Conservation (phyloP, 2,329 filamentous ascomycete genomes). For the Emmonsiellopsis sp. region DNA sequence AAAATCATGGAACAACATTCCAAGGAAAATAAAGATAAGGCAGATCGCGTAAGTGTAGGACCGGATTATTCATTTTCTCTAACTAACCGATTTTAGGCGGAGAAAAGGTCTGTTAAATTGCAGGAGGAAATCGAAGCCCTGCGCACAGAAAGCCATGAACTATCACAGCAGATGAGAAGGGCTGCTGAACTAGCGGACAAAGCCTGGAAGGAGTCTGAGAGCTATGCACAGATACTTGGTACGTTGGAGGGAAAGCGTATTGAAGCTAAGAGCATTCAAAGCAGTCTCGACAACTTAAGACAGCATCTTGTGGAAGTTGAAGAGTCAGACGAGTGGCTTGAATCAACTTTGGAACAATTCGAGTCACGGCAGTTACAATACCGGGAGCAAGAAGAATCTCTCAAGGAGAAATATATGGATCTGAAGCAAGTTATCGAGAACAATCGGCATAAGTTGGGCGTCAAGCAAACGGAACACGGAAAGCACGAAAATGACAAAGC, state of each 20-base stretch:
- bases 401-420: slow-evolving; percentile 56
- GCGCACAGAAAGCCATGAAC: slow-evolving; percentile 52
- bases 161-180: slow-evolving; percentile 38
- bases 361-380: slow-evolving; percentile 63
- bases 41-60: slow-evolving; percentile 48
- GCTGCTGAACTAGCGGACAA: slow-evolving; percentile 47
- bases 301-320: slow-evolving; percentile 65
- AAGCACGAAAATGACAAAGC: slow-evolving; percentile 79
- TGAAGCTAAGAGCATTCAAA: slow-evolving; percentile 60
- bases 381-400: slow-evolving; percentile 52
- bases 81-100: slow-evolving; percentile 29
- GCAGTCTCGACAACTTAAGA: slow-evolving; percentile 61
- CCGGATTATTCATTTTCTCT: background rate
- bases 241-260: slow-evolving; percentile 68
- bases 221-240: slow-evolving; percentile 65
- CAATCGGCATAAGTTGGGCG: slow-evolving; percentile 32
- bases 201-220: slow-evolving; percentile 63
- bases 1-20: slow-evolving; percentile 68
- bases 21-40: slow-evolving; percentile 77
- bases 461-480: slow-evolving; percentile 46
- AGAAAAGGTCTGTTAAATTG: slow-evolving; percentile 57
- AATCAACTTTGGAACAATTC: slow-evolving; percentile 65
- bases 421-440: slow-evolving; percentile 47
- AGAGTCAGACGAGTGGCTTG: slow-evolving; percentile 69
- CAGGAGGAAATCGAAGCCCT: slow-evolving; percentile 53